phyloP scores from a whole-genome alignment of 345 rosid genomes.

The Populus deltoides region DNA sequence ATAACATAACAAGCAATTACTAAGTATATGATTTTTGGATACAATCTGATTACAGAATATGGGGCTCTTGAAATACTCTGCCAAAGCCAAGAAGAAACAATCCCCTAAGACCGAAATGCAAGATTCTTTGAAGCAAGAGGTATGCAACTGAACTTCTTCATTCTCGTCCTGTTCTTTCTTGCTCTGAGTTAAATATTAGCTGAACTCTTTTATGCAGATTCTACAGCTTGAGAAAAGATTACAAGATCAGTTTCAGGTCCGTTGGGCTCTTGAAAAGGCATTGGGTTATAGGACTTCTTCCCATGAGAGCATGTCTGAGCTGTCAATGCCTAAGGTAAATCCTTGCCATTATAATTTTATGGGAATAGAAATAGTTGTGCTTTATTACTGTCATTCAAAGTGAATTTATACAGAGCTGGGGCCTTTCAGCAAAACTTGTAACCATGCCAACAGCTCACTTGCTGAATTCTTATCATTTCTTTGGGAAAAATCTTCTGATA shows the following conservation, averaged over 20 bases:
- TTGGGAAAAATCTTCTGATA: neutral
- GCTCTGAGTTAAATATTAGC: neutral
- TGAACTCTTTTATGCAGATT: slow-evolving; percentile 50
- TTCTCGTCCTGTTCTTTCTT: neutral
- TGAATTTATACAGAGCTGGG: neutral
- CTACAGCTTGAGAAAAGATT: slow-evolving; percentile 74
- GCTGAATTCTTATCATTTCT: neutral
- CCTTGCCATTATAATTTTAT: slow-evolving; percentile 9
- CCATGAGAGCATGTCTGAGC: slow-evolving; percentile 32
- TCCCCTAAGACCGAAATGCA: slow-evolving; percentile 46
- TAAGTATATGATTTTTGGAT: slow-evolving; percentile 17
- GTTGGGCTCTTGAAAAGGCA: slow-evolving; percentile 74
- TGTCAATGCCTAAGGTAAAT: slow-evolving; percentile 64
- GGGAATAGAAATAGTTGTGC: neutral
- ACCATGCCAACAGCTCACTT: neutral
- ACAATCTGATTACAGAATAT: slow-evolving; percentile 50
- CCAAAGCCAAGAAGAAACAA: slow-evolving; percentile 43
- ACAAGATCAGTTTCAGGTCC: slow-evolving; percentile 73
- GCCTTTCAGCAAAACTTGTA: neutral
- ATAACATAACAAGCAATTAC: slow-evolving; percentile 5
- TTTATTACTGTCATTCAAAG: neutral
- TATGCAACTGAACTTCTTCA: slow-evolving; percentile 25
- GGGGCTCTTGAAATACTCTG: slow-evolving; percentile 42
- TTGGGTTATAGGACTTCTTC: slow-evolving; percentile 59
- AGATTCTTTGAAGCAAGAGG: slow-evolving; percentile 82